Conservation (phyloP, 1,139 yeast genomes). For the Geotrichum klebahnii region DNA sequence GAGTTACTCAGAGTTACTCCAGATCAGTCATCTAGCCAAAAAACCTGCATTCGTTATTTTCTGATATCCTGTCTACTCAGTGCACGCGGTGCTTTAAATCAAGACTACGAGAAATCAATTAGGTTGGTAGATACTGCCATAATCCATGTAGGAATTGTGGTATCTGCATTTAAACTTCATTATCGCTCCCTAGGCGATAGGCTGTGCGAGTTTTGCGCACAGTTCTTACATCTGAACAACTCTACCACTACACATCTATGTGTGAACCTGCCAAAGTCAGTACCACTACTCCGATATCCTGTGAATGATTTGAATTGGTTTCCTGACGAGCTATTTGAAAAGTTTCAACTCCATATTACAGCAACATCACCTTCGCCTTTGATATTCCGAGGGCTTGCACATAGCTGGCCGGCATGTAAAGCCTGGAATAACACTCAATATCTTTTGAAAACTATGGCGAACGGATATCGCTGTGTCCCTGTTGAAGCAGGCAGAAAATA, state of each 20-base stretch:
- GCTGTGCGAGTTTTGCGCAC: background rate
- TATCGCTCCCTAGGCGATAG: background rate
- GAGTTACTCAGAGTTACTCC: background rate
- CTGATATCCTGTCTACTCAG: constrained; percentile 1
- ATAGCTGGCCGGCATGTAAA: constrained; percentile 30
- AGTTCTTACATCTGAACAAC: background rate
- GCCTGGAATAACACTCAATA: constrained; percentile 27
- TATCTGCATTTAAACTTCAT: background rate
- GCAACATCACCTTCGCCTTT: constrained; percentile 22
- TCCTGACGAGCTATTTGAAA: constrained; percentile 10
- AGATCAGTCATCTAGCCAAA: background rate
- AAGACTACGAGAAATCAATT: background rate
- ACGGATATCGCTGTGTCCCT: constrained; percentile 30
- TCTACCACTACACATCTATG: background rate
- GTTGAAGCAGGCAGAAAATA: constrained; percentile 30
- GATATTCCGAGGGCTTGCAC: constrained; percentile 22
- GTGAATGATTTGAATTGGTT: background rate
- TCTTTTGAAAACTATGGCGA: constrained; percentile 23
- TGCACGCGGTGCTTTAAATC: background rate
- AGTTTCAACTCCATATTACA: constrained; percentile 18
- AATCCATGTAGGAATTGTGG: constrained; percentile 3
- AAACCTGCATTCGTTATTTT: background rate
- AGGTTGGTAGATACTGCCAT: constrained; percentile 4
- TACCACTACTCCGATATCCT: background rate
- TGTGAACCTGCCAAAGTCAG: background rate